Evolutionary conservation across 306 rosid species (phyloP).

Genomic region (Geum urbanum): DNA sequence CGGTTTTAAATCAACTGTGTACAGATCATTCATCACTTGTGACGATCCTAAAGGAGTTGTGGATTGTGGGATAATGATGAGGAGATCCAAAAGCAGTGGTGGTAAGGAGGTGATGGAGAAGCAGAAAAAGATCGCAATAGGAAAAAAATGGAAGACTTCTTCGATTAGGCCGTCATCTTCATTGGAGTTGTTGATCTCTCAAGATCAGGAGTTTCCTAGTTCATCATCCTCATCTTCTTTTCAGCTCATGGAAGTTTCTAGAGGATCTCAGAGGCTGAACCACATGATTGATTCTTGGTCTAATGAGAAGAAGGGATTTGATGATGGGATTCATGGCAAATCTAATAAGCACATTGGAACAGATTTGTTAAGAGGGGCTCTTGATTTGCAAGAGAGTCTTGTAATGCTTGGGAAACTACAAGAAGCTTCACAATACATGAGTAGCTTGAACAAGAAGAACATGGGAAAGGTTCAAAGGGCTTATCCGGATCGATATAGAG

Average conservation of each 20-base stretch:
- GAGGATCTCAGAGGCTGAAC: conserved; percentile 72
- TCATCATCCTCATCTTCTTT: conserved; percentile 22
- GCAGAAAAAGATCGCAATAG: conserved; percentile 43
- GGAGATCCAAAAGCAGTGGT: conserved; percentile 43
- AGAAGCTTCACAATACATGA: conserved; percentile 54
- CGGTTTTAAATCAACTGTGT: conserved; percentile 51
- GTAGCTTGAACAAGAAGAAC: conserved; percentile 35
- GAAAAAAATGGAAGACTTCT: conserved; percentile 35
- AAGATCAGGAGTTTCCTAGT: conserved; percentile 33
- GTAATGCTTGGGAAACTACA: conserved; percentile 64
- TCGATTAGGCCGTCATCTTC: conserved; percentile 12
- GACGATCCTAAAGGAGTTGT: conserved; percentile 90
- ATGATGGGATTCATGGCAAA: conserved; percentile 35
- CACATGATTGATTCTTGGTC: conserved; percentile 76
- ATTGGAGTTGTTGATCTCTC: conserved; percentile 31
- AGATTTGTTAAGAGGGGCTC: conserved; percentile 77
- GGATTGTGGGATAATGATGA: conserved; percentile 54
- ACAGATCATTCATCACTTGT: conserved; percentile 76
- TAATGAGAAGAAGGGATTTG: conserved; percentile 36
- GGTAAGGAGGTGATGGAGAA: conserved; percentile 45
- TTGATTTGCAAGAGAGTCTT: conserved; percentile 74
- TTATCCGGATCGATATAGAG: conserved; percentile 27
- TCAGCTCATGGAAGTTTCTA: conserved; percentile 70
- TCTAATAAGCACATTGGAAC: conserved; percentile 53
- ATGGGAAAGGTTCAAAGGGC: conserved; percentile 32